phyloP scores from a whole-genome alignment of 2,329 filamentous ascomycete genomes.

The Ophiostoma angusticollis region DNA sequence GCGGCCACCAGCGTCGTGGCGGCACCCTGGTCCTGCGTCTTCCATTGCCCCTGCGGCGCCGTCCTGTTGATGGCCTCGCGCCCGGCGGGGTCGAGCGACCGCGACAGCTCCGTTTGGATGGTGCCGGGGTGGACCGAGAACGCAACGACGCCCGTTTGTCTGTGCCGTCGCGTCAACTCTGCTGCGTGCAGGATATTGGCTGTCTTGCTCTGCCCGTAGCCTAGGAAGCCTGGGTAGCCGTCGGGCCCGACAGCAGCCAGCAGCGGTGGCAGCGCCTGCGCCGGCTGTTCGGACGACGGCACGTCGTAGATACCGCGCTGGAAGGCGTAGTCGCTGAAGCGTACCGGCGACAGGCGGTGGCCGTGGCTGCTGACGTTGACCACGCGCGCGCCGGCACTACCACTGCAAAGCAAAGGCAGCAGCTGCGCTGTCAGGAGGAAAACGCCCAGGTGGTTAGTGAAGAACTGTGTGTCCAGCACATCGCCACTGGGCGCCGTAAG shows the following conservation, averaged over 20 bases:
- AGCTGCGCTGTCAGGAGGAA: slow-evolving; percentile 34
- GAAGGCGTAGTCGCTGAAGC: slow-evolving; percentile 31
- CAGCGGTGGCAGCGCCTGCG: neutral
- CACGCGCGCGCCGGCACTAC: slow-evolving; percentile 20
- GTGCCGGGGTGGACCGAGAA: slow-evolving; percentile 26
- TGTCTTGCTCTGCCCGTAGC: slow-evolving; percentile 35
- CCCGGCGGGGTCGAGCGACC: slow-evolving; percentile 16
- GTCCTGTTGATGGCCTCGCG: slow-evolving; percentile 16
- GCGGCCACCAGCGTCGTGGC: slow-evolving; percentile 30
- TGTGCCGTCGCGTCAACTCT: slow-evolving; percentile 22
- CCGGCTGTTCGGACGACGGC: slow-evolving; percentile 14
- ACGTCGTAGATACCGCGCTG: slow-evolving; percentile 25
- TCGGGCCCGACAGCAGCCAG: slow-evolving; percentile 7
- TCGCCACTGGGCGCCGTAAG: slow-evolving; percentile 20
- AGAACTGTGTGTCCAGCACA: slow-evolving; percentile 15
- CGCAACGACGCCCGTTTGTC: slow-evolving; percentile 17
- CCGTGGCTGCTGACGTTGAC: slow-evolving; percentile 29
- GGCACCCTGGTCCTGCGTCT: slow-evolving; percentile 24
- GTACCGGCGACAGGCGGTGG: slow-evolving; percentile 25
- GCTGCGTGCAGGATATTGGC: slow-evolving; percentile 31
- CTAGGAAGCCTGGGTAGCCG: slow-evolving; percentile 23
- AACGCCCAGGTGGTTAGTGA: slow-evolving; percentile 33
- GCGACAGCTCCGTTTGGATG: slow-evolving; percentile 18
- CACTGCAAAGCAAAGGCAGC: slow-evolving; percentile 25
- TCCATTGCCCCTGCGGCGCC: slow-evolving; percentile 21